Percentiles rank a stretch among this genome's conserved stretches.
Evolutionary conservation across 768 basidiomycete genomes (phyloP).

Genomic region (Calocera cornea): DNA sequence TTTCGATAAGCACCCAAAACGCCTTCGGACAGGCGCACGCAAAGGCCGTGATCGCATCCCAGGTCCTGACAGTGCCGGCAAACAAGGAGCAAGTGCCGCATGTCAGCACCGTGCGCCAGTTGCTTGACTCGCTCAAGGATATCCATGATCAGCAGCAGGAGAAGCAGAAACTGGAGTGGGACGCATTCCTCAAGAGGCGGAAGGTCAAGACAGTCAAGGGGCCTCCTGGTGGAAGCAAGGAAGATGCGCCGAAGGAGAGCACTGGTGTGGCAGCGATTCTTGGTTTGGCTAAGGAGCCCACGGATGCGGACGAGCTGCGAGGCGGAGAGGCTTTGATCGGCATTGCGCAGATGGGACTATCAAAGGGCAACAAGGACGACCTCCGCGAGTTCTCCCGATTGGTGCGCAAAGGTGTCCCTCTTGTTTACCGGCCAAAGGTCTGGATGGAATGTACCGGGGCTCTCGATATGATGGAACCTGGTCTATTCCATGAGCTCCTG

Average conservation of each 20-base stretch:
- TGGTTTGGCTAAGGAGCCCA: conserved; percentile 43
- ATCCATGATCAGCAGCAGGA: conserved; percentile 72
- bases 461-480: conserved; percentile 82
- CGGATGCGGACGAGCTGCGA: conserved; percentile 45
- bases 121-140: conserved; percentile 62
- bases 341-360: conserved; percentile 71
- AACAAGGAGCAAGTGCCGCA: neutral
- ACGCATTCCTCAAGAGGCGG: conserved; percentile 59
- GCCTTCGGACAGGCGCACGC: neutral
- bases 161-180: conserved; percentile 67
- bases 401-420: conserved; percentile 74
- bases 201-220: conserved; percentile 27
- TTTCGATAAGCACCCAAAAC: neutral
- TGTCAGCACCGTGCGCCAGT: conserved; percentile 50
- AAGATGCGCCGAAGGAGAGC: conserved; percentile 17
- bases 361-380: conserved; percentile 52
- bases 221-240: conserved; percentile 7
- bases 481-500: conserved; percentile 76
- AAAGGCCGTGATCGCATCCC: neutral
- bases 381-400: conserved; percentile 66
- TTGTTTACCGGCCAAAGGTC: conserved; percentile 72
- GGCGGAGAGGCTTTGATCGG: conserved; percentile 82
- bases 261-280: conserved; percentile 49
- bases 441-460: conserved; percentile 93
- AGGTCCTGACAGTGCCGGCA: neutral